Percentiles rank a stretch among this genome's conserved stretches.
Evolutionary conservation across 768 basidiomycete genomes (phyloP).

Genomic region (Clitopilus passeckerianus): DNA sequence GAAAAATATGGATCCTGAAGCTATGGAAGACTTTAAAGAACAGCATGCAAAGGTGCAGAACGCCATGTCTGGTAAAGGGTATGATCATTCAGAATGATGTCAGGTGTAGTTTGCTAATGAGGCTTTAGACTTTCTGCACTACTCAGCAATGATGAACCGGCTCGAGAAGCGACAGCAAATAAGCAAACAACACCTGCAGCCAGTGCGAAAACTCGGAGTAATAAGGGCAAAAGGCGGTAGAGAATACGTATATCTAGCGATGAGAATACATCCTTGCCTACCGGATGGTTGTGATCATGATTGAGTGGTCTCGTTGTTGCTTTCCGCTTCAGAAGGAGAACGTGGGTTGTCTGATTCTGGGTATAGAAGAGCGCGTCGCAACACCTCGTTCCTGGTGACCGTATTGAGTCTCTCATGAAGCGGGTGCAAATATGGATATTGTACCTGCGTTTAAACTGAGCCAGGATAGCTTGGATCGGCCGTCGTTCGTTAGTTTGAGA

Average conservation of each 20-base stretch:
- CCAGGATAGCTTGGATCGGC: conserved; percentile 45
- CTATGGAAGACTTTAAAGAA: conserved; percentile 57
- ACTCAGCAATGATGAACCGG: conserved; percentile 18
- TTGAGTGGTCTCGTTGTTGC: conserved; percentile 1
- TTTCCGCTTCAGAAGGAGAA: conserved; percentile 5
- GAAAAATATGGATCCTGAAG: conserved; percentile 76
- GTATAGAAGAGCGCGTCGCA: conserved; percentile 57
- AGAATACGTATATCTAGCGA: not conserved
- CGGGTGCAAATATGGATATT: not conserved
- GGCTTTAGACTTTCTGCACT: conserved; percentile 39
- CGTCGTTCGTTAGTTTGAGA: conserved; percentile 30
- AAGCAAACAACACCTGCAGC: not conserved
- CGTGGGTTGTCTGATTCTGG: conserved; percentile 19
- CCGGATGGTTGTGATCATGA: not conserved
- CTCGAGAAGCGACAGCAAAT: conserved; percentile 5
- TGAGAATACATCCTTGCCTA: not conserved
- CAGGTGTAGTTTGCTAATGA: not conserved
- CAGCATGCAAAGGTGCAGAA: conserved; percentile 59
- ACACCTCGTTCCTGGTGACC: conserved; percentile 38
- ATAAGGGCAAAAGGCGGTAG: conserved; percentile 31
- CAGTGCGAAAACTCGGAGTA: conserved; percentile 18
- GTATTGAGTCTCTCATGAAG: not conserved
- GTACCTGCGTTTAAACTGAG: conserved; percentile 69
- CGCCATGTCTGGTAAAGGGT: conserved; percentile 48
- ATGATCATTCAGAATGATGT: conserved; percentile 4